phyloP scores from a whole-genome alignment of 768 basidiomycete genomes.

The Suillus paluster region DNA sequence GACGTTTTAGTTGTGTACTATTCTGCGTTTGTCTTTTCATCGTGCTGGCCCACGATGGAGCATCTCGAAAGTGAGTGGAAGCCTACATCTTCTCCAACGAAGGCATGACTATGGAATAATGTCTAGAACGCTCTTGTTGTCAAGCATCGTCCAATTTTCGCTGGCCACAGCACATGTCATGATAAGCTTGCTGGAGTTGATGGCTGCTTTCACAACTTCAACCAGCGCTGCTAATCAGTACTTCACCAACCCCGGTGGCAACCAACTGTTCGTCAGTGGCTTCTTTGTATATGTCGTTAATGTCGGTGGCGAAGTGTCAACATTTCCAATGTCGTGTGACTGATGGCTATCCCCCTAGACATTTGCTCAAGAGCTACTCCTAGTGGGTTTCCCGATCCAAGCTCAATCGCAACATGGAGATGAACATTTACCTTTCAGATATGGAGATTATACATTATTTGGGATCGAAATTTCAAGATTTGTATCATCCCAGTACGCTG shows the following conservation, averaged over 20 bases:
- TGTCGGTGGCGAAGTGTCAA: slow-evolving; percentile 10
- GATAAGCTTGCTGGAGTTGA: slow-evolving; percentile 18
- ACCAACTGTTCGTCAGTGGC: slow-evolving; percentile 13
- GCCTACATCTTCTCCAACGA: background rate
- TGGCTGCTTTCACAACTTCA: slow-evolving; percentile 11
- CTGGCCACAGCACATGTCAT: slow-evolving; percentile 15
- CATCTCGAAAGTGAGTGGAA: slow-evolving; percentile 8
- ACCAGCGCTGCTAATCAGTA: slow-evolving; percentile 6
- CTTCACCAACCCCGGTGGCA: slow-evolving; percentile 7
- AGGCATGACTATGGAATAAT: background rate
- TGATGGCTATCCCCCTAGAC: slow-evolving; percentile 13
- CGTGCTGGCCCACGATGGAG: background rate
- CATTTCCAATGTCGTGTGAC: background rate
- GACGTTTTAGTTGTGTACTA: slow-evolving; percentile 2
- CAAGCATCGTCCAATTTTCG: slow-evolving; percentile 21
- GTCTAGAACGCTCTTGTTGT: slow-evolving; percentile 16
- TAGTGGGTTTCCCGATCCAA: slow-evolving; percentile 18
- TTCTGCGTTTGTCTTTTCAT: slow-evolving; percentile 10
- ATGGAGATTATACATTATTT: slow-evolving; percentile 29
- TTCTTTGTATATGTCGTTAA: slow-evolving; percentile 19
- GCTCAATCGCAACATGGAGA: background rate
- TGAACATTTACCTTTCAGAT: slow-evolving; percentile 16
- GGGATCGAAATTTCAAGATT: slow-evolving; percentile 11
- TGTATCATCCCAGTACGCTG: slow-evolving; percentile 24
- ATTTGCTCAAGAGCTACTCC: slow-evolving; percentile 15